Percentiles rank a stretch among this genome's conserved stretches.
phyloP scores from a whole-genome alignment of 495 filamentous ascomycete species.

The Neurospora tetraspora region DNA sequence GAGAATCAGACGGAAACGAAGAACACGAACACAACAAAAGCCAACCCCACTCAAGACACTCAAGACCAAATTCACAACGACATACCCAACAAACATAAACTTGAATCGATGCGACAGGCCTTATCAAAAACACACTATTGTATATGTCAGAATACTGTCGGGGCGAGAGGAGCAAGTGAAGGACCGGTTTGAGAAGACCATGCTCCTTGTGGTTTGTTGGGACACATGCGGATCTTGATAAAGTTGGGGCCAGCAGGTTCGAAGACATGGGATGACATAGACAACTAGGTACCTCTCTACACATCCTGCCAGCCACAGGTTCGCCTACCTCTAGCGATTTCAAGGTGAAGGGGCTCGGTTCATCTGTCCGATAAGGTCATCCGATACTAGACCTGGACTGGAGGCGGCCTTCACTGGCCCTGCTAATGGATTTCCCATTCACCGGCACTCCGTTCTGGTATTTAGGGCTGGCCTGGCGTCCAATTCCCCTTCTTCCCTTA shows the following conservation, averaged over 20 bases:
- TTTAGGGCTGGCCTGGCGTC: neutral
- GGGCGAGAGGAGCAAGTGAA: neutral
- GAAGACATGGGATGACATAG: neutral
- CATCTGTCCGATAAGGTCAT: no score
- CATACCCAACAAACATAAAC: no score
- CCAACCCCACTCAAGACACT: no score
- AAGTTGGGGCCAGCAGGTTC: neutral
- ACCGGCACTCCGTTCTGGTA: neutral
- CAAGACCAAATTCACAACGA: no score
- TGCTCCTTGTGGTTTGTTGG: no score
- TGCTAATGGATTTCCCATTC: neutral
- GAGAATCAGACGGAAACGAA: no score
- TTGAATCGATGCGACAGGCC: no score
- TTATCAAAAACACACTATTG: no score
- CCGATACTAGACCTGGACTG: neutral
- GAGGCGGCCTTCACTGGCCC: neutral
- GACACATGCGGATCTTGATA: neutral
- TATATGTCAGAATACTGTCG: no score
- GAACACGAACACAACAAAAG: no score
- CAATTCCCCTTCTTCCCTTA: neutral
- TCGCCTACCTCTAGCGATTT: neutral
- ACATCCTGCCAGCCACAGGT: neutral
- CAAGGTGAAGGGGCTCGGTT: neutral
- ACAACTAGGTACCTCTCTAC: neutral
- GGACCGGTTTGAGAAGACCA: neutral